Conservation (phyloP, 2,329 filamentous ascomycete genomes). For the Fusarium cyanostomum region DNA sequence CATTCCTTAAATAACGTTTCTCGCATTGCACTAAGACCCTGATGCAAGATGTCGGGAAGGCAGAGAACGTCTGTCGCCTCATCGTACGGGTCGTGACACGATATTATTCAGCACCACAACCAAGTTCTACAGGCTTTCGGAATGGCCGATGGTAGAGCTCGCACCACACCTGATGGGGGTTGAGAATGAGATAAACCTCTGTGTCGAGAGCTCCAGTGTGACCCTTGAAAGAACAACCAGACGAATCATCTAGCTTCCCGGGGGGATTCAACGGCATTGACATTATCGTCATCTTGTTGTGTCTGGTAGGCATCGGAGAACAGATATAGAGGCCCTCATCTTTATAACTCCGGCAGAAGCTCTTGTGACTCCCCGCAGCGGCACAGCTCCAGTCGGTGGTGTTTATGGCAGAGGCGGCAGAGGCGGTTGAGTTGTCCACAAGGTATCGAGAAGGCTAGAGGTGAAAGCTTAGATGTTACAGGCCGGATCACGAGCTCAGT, state of each 20-base stretch:
- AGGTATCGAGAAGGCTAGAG: neutral
- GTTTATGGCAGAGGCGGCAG: neutral
- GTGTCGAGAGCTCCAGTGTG: neutral
- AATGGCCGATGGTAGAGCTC: neutral
- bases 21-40: too few relatives aligned
- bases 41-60: too few relatives aligned
- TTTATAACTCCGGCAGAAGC: too few relatives aligned
- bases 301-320: neutral
- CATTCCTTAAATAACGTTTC: too few relatives aligned
- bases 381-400: neutral
- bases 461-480: too few relatives aligned
- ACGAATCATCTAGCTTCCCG: neutral
- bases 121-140: neutral
- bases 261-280: neutral
- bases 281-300: neutral
- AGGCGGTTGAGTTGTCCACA: conserved; percentile 7
- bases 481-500: neutral
- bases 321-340: too few relatives aligned
- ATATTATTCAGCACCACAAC: neutral
- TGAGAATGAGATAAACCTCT: neutral
- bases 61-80: too few relatives aligned
- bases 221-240: neutral
- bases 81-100: neutral
- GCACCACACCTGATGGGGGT: neutral
- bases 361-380: neutral